Evolutionary conservation across 306 rosid genomes (phyloP), one percentile per base, ranked within the genome.

Genomic region (Adenanthera pavonina): DNA sequence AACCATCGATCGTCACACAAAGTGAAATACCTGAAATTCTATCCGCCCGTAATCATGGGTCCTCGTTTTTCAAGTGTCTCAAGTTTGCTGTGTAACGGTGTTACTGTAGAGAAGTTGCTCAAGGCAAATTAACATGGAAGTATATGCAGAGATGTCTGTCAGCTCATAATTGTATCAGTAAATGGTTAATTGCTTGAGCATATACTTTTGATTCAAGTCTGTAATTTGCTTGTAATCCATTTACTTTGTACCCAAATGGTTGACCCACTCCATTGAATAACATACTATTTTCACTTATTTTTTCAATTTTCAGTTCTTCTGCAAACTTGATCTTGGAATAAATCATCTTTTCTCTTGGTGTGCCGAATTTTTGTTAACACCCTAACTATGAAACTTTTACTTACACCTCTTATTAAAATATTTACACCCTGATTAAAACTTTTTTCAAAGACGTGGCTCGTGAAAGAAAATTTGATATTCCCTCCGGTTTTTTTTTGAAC

Each of bases 31-130:
- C 59, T 41, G 51, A 60, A 81, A 61, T 61, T 61, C 70, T 56
- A 11, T 71, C 78, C 30, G 67, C 86, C 54, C 75, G 57, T 59
- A 78, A 75, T 76, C 75, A 57, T 40, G 60, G 56, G 56, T 76
- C 57, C 74, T 61, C 43, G 6, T 67, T 69, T 73, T 75, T 59
- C 70, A n/a, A 25, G 53, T 35, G 69, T 43, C 61, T 77, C 75
- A 77, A 77, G 76, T 69, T 84, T 73, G 69, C 57, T 11, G 69
- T 47, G 79, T 75, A 77, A 65, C 8, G 70, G 16, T 35, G 46
- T 65, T 80, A 77, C 72, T 51, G n/a, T 34, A 56, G 68, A 81
- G 36, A 69, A 75, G 52, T 80, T 60, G 75, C 43, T 16, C 5
- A 1, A 41, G 82, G 54, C 81, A 80, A 49, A 33, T 48, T 49